A percentile compares a stretch with the other conserved stretches of the same genome.
phyloP scores from a whole-genome alignment of 1,284 basidiomycete species.

The Kwoniella shivajii region DNA sequence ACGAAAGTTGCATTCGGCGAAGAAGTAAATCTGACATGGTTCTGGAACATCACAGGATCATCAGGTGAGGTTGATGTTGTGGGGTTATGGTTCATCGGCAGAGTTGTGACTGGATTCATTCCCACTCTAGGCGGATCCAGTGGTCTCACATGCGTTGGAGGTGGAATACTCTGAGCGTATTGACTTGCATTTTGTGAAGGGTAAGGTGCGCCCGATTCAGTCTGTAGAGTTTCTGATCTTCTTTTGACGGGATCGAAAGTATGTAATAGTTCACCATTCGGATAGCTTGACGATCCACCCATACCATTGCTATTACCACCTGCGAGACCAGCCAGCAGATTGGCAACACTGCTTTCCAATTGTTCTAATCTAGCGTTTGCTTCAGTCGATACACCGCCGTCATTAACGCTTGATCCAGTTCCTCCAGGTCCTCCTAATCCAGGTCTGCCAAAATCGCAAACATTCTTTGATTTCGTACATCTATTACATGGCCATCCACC shows the following conservation, averaged over 20 bases:
- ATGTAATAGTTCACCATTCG: constrained; percentile 20
- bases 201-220: constrained; percentile 4
- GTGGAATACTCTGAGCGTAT: constrained; percentile 15
- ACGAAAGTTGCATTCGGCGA: constrained; percentile 18
- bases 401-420: not conserved
- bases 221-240: constrained; percentile 5
- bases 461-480: constrained; percentile 28
- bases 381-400: not conserved
- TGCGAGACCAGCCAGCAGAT: constrained; percentile 32
- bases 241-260: constrained; percentile 12
- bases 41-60: constrained; percentile 2
- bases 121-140: constrained; percentile 22
- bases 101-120: not conserved
- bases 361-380: constrained; percentile 28
- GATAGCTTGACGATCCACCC: constrained; percentile 4
- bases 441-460: constrained; percentile 30
- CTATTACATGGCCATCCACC: constrained; percentile 39
- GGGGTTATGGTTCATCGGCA: not conserved
- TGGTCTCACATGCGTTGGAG: constrained; percentile 21
- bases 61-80: constrained; percentile 11
- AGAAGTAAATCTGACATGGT: constrained; percentile 26
- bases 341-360: constrained; percentile 36
- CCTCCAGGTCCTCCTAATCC: constrained; percentile 3
- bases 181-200: constrained; percentile 2
- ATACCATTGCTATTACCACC: not conserved